A percentile compares a stretch with the other conserved stretches of the same genome.
Evolutionary conservation across 306 rosid genomes (phyloP).

Genomic region (Begonia fuchsioides): DNA sequence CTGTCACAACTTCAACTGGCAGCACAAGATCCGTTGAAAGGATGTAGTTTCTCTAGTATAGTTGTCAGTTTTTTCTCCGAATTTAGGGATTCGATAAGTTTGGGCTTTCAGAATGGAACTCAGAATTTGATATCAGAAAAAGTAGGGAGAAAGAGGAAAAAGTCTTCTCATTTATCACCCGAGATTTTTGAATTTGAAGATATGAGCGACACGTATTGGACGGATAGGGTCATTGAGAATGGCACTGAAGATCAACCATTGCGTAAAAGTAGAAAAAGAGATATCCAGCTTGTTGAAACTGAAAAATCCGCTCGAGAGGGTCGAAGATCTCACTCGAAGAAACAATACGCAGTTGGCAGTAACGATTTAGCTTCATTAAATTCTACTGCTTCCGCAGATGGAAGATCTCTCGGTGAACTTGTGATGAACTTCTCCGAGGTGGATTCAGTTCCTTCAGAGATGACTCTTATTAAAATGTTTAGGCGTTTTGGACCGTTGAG

Average conservation of each 20-base stretch:
- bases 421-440: slow-evolving; percentile 83
- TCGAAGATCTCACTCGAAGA: slow-evolving; percentile 66
- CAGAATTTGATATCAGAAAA: slow-evolving; percentile 24
- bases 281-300: slow-evolving; percentile 30
- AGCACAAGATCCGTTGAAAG: slow-evolving; percentile 58
- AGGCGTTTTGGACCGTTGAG: slow-evolving; percentile 79
- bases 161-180: slow-evolving; percentile 24
- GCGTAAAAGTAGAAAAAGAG: slow-evolving; percentile 38
- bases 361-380: slow-evolving; percentile 31
- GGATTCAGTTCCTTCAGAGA: slow-evolving; percentile 65
- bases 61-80: slow-evolving; percentile 68
- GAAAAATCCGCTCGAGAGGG: slow-evolving; percentile 43
- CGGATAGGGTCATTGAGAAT: slow-evolving; percentile 80
- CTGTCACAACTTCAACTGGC: slow-evolving; percentile 46
- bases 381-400: slow-evolving; percentile 51
- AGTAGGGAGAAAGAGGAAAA: slow-evolving; percentile 50
- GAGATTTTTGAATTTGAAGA: slow-evolving; percentile 90
- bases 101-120: slow-evolving; percentile 22
- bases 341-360: slow-evolving; percentile 31
- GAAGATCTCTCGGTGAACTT: slow-evolving; percentile 77
- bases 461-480: slow-evolving; percentile 68
- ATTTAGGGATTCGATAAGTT: slow-evolving; percentile 50
- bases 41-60: slow-evolving; percentile 20
- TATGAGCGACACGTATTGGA: slow-evolving; percentile 93
- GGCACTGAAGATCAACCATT: slow-evolving; percentile 59